A percentile compares a stretch with the other conserved stretches of the same genome.
Evolutionary conservation across 768 basidiomycete species (phyloP).

Genomic region (Kwoniella dendrophila): DNA sequence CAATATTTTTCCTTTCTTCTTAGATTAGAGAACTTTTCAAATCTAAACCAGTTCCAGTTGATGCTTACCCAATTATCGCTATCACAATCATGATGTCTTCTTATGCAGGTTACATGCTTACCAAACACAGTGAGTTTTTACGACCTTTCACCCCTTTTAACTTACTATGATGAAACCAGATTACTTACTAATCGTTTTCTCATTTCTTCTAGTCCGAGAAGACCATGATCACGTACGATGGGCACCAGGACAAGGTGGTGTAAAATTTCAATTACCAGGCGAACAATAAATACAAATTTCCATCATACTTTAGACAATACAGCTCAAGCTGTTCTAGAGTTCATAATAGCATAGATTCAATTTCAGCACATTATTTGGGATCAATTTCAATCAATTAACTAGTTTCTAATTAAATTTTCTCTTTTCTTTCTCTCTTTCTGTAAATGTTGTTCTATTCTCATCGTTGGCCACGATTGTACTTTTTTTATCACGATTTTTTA

Average conservation of each 20-base stretch:
- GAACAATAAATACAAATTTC: slow-evolving; percentile 6
- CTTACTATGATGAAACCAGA: neutral
- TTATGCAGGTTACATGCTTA: slow-evolving; percentile 23
- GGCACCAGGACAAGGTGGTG: slow-evolving; percentile 18
- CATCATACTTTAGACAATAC: slow-evolving; percentile 1
- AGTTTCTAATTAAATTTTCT: neutral
- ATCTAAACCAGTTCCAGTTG: slow-evolving; percentile 26
- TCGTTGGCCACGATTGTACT: slow-evolving; percentile 20
- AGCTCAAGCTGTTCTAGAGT: neutral
- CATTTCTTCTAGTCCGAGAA: slow-evolving; percentile 11
- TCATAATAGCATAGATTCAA: slow-evolving; percentile 20
- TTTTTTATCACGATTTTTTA: too few species aligned
- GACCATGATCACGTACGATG: slow-evolving; percentile 31
- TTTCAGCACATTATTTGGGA: slow-evolving; percentile 2
- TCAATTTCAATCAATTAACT: slow-evolving; percentile 9
- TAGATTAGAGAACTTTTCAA: slow-evolving; percentile 26
- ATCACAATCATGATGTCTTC: slow-evolving; percentile 35
- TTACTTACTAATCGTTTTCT: neutral
- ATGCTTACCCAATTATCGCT: slow-evolving; percentile 32
- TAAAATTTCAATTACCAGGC: slow-evolving; percentile 26
- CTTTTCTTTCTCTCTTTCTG: neutral
- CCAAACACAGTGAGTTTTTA: slow-evolving; percentile 21
- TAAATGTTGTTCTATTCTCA: slow-evolving; percentile 4
- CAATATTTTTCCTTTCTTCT: neutral
- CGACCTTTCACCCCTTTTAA: neutral